Conservation (phyloP, 2,329 filamentous ascomycete species). For the Helminthosporium solani region DNA sequence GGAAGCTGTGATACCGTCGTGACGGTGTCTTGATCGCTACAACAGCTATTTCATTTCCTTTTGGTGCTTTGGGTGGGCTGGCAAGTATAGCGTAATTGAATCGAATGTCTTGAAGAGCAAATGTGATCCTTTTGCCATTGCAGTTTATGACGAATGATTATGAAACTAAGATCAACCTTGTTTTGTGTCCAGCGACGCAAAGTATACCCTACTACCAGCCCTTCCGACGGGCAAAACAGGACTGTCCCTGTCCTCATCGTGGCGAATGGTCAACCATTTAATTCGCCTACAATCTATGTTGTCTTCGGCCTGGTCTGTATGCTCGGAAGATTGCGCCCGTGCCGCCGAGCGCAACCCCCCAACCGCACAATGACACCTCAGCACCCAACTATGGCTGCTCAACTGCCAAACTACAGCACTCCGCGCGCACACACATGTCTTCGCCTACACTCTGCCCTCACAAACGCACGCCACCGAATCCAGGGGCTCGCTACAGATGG, state of each 20-base stretch:
- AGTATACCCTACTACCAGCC: too few relatives aligned
- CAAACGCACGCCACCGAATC: constrained; percentile 4
- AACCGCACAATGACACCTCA: constrained; percentile 11
- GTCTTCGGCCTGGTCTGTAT: neutral
- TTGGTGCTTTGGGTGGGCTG: neutral
- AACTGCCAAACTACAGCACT: neutral
- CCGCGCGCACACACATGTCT: constrained; percentile 18
- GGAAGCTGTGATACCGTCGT: neutral
- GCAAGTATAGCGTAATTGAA: constrained; percentile 8
- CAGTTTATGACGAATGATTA: neutral
- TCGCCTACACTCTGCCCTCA: constrained; percentile 2
- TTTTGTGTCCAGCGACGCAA: too few relatives aligned
- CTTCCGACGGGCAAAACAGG: too few relatives aligned
- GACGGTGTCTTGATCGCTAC: constrained; percentile 6
- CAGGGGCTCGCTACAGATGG: constrained; percentile 22
- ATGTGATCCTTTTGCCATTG: too few relatives aligned
- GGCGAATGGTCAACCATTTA: neutral
- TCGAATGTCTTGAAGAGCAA: neutral
- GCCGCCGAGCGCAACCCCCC: constrained; percentile 9
- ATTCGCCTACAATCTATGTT: neutral
- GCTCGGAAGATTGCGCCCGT: neutral
- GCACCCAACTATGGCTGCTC: too few relatives aligned
- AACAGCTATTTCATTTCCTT: neutral
- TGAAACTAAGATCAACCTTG: too few relatives aligned
- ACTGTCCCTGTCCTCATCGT: too few relatives aligned